Base-by-base conservation (phyloP, 768 basidiomycete genomes). In the Sistotremastrum niveocremeum region DNA sequence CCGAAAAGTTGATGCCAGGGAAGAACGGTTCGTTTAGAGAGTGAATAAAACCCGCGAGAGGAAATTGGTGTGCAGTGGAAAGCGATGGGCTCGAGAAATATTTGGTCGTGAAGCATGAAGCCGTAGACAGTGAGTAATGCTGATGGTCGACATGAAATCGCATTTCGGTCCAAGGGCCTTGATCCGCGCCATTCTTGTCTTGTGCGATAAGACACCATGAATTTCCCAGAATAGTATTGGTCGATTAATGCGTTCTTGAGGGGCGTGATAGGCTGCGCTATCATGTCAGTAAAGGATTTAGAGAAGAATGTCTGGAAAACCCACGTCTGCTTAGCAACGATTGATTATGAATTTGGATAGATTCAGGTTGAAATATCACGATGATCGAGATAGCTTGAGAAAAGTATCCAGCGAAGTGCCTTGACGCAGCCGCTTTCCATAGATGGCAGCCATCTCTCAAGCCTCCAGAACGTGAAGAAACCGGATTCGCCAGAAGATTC, bases 191-290 rank as follows among this genome's bases (percentile, higher is more conserved):
- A 20, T 54, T 54, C 7, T 57, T 50, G 43, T 61, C 55, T 43
- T 60, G 59, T n/a, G 60, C 47, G 4, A 62, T 41, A 20, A 62
- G 49, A 8, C 56, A 46, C 10, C 59, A 51, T 4, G 58, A 58
- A 28, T 54, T 30, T 30, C 50, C 48, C 7, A 60, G 52, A 8
- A 54, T 44, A 37, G 52, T 45, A 12, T 56, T 50, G 3, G 60
- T 57, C 0, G 45, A 33, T 39, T 49, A 38, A 7, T n/a, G 56
- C 62, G 46, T 56, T 62, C 7, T 41, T 36, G n/a, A 60, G 46
- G 4, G 60, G 57, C 6, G 62, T 63, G 10, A 60, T 57, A 3
- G 60, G 60, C 47, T 63, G 36, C 5, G 29, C 34, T n/a, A 11
- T 11, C 45, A 20, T 31, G 7, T 5, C 5, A 37, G 2, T 20